Conservation (phyloP, 106 monocot species). For the Dactylorhiza incarnata region DNA sequence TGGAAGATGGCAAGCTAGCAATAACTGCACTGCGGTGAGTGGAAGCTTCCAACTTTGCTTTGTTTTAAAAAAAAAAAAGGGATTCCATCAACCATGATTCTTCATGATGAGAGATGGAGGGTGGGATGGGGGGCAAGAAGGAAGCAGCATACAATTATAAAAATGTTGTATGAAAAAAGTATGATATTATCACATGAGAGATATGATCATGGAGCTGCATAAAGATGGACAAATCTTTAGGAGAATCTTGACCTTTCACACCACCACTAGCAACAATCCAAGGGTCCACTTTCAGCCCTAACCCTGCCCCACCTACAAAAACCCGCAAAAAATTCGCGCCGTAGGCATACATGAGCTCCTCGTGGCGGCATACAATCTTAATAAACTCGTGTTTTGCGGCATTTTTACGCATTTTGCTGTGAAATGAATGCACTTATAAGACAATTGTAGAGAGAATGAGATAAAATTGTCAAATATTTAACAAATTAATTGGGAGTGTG, state of each 20-base stretch:
- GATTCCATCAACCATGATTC: not conserved
- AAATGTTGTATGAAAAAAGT: not conserved
- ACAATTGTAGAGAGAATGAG: too few species aligned
- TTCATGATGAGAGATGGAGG: slow-evolving; percentile 2
- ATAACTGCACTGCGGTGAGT: not conserved
- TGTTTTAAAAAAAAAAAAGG: too few species aligned
- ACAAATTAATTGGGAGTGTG: too few species aligned
- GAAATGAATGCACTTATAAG: too few species aligned
- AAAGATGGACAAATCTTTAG: not conserved
- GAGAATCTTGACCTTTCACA: slow-evolving; percentile 2
- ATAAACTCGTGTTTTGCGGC: not conserved
- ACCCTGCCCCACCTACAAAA: not conserved
- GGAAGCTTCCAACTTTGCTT: not conserved
- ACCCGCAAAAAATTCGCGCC: not conserved
- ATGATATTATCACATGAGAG: not conserved
- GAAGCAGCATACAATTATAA: not conserved
- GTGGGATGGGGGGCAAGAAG: not conserved
- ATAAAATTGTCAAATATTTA: too few species aligned
- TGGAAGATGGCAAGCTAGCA: not conserved
- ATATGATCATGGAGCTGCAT: not conserved
- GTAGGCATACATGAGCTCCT: not conserved
- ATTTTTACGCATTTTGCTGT: not conserved
- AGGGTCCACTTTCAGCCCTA: not conserved
- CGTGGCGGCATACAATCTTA: not conserved
- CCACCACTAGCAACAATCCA: not conserved